A percentile compares a stretch with the other conserved stretches of the same genome.
These are phyloP conservation scores for Rhizopogon vesiculosus DNA, from an alignment of 768 basidiomycete genomes.

Conservation along the genomic window DNA sequence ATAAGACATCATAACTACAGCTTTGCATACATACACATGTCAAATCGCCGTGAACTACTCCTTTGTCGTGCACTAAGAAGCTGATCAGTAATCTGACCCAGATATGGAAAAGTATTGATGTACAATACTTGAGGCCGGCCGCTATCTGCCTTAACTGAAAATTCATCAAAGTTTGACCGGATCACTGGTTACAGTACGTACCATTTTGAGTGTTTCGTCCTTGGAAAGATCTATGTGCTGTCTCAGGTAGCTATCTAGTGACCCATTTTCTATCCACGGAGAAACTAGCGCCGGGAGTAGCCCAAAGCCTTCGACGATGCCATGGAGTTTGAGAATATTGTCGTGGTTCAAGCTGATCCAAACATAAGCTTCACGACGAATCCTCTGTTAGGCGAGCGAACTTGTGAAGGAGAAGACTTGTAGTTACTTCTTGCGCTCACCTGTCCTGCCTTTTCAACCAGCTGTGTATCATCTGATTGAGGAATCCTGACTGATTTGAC, in stretches of 20 bases:
- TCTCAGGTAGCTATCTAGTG: too few species aligned
- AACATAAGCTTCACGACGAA: conserved; percentile 2
- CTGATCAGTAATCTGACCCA: neutral
- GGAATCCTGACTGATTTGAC: conserved; percentile 3
- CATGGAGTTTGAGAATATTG: conserved; percentile 14
- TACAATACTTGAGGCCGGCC: too few species aligned
- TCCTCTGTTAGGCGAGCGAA: neutral
- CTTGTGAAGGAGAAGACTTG: neutral
- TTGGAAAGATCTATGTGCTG: too few species aligned
- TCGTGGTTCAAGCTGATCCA: conserved; percentile 8
- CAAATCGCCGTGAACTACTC: neutral
- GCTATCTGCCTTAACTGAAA: too few species aligned
- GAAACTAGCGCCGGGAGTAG: conserved; percentile 17
- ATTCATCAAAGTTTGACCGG: too few species aligned
- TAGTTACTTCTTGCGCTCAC: neutral
- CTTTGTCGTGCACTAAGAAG: conserved; percentile 2
- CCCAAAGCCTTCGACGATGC: conserved; percentile 15
- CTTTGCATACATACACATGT: conserved; percentile 6
- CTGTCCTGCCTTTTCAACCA: neutral
- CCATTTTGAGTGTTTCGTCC: too few species aligned
- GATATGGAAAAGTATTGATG: too few species aligned
- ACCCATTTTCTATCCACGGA: conserved; percentile 14
- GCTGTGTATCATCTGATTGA: neutral
- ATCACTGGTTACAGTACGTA: too few species aligned
- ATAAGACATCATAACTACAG: neutral